Conservation (phyloP, 345 rosid species). For the Mangifera indica region DNA sequence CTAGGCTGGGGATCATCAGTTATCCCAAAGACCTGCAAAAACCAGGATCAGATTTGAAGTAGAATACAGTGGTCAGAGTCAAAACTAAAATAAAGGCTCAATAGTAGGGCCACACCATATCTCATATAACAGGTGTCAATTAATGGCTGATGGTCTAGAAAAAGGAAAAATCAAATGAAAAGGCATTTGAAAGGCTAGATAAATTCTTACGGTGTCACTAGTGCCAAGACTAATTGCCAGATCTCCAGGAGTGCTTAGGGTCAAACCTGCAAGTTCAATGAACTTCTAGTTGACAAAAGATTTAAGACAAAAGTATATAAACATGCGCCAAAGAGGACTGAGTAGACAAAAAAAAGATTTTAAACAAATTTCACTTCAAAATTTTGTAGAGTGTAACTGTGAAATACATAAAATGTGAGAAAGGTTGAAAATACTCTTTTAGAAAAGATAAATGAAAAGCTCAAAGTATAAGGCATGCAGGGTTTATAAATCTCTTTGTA, state of each 20-base stretch:
- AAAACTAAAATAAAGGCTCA: not conserved
- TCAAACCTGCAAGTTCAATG: slow-evolving; percentile 56
- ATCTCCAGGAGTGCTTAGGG: slow-evolving; percentile 84
- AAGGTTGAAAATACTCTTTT: no score
- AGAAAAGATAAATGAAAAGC: not conserved
- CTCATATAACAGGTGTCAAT: not conserved
- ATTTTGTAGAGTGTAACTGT: not conserved
- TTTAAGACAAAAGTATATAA: not conserved
- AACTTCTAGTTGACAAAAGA: slow-evolving; percentile 9
- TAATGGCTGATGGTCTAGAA: not conserved
- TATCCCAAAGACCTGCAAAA: slow-evolving; percentile 80
- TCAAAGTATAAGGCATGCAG: not conserved
- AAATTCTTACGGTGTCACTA: slow-evolving; percentile 74
- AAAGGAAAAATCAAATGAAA: not conserved
- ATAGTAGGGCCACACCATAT: not conserved
- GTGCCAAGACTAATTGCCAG: slow-evolving; percentile 91
- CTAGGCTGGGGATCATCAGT: slow-evolving; percentile 68
- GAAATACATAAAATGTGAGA: not conserved
- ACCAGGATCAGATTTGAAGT: slow-evolving; percentile 18
- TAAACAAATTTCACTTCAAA: not conserved
- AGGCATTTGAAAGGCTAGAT: not conserved
- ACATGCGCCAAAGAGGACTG: not conserved
- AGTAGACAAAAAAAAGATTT: not conserved
- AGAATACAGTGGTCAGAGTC: not conserved
- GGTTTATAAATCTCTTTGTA: not conserved